Conservation (phyloP, 2,329 filamentous ascomycete species). For the Penicillium sp. region DNA sequence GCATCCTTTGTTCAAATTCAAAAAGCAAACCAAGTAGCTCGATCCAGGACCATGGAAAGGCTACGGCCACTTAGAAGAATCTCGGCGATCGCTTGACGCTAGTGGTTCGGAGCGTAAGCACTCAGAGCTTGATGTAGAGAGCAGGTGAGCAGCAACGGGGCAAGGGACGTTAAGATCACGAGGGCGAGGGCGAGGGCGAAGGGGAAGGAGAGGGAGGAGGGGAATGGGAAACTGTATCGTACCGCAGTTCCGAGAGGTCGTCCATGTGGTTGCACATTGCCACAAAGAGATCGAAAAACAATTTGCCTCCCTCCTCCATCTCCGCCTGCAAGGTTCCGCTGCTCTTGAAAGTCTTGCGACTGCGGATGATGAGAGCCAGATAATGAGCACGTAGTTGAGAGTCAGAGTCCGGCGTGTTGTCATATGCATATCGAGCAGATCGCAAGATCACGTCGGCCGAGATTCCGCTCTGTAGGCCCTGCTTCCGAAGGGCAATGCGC, state of each 20-base stretch:
- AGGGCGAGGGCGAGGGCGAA: conserved; percentile 14
- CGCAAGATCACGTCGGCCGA: conserved; percentile 87
- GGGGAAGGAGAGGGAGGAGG: conserved; percentile 4
- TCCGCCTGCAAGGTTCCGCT: conserved; percentile 98
- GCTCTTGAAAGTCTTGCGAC: conserved; percentile 94
- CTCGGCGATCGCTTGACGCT: conserved; percentile 53
- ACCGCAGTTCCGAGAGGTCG: conserved; percentile 85
- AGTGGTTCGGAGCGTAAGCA: conserved; percentile 21
- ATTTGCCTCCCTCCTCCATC: conserved; percentile 91
- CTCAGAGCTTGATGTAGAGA: conserved; percentile 12
- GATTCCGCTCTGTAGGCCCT: conserved; percentile 88
- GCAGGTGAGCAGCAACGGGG: conserved; percentile 18
- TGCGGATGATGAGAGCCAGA: conserved; percentile 93
- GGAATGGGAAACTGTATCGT: conserved; percentile 43
- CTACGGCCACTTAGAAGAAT: conserved; percentile 47
- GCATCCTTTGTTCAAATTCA: conserved; percentile 18
- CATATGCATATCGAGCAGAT: conserved; percentile 91
- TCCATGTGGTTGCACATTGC: conserved; percentile 98
- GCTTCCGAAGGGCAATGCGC: conserved; percentile 85
- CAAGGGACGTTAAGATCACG: conserved; percentile 10
- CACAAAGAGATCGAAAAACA: conserved; percentile 98
- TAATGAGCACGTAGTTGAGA: conserved; percentile 93
- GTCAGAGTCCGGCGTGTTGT: conserved; percentile 89
- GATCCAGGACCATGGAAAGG: conserved; percentile 21
- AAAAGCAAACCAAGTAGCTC: conserved; percentile 32